Evolutionary conservation across 331 rosid genomes (phyloP).

Genomic region (Malus hybrid): DNA sequence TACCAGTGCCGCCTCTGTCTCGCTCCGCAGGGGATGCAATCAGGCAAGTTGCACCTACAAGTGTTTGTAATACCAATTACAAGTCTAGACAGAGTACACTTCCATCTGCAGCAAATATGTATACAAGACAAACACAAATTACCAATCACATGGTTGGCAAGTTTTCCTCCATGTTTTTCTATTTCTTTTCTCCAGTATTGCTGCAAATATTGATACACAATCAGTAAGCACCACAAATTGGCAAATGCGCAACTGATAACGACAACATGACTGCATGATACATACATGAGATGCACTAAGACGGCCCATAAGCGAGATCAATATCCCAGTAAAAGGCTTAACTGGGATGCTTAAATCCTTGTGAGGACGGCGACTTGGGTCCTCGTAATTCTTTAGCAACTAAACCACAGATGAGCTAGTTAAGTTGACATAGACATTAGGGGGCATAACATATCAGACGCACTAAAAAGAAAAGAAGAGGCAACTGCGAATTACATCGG

Average conservation of each 20-base stretch:
- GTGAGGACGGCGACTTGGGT: conserved; percentile 36
- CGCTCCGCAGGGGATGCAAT: conserved; percentile 69
- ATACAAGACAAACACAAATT: not conserved
- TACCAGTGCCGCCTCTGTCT: conserved; percentile 71
- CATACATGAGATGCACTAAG: conserved; percentile 66
- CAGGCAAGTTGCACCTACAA: conserved; percentile 64
- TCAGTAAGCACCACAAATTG: not conserved
- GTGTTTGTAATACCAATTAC: not conserved
- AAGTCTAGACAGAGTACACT: not conserved
- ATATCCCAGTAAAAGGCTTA: conserved; percentile 67
- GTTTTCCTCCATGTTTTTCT: conserved; percentile 74
- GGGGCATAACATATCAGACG: not conserved
- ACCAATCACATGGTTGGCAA: conserved; percentile 68
- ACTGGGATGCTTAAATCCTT: conserved; percentile 41
- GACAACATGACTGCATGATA: not conserved
- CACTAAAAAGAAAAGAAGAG: not conserved
- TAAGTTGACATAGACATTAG: not conserved
- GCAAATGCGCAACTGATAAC: not conserved
- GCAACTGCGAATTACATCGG: conserved; percentile 35
- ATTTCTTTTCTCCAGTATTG: conserved; percentile 63
- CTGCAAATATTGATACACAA: conserved; percentile 23
- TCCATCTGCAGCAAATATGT: not conserved
- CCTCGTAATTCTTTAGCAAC: conserved; percentile 66
- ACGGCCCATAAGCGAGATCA: conserved; percentile 71
- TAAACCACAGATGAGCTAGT: conserved; percentile 7